phyloP scores from a whole-genome alignment of 805 yeast species.

The Komagataella pseudopastoris region DNA sequence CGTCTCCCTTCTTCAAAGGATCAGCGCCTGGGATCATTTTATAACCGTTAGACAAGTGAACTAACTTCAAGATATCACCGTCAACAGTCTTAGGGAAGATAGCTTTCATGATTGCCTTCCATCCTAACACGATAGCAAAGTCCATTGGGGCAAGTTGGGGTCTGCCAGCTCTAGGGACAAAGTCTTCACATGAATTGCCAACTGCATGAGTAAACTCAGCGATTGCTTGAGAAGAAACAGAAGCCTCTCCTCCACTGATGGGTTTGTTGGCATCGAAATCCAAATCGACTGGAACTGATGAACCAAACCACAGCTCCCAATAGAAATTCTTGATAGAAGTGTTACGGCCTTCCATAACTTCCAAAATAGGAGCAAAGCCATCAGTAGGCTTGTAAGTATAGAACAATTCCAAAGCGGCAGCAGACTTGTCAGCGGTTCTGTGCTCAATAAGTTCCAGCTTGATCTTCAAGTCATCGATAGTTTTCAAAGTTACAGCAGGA shows the following conservation, averaged over 20 bases:
- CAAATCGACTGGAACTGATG: conserved; percentile 42
- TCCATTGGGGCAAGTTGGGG: conserved; percentile 94
- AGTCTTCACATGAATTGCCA: conserved; percentile 94
- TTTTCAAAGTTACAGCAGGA: conserved; percentile 52
- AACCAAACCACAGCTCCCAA: conserved; percentile 95
- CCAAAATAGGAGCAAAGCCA: conserved; percentile 94
- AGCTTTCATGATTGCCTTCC: conserved; percentile 98
- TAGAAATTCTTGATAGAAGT: conserved; percentile 88
- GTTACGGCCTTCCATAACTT: conserved; percentile 83
- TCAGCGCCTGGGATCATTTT: conserved; percentile 84
- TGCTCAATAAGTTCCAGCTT: conserved; percentile 70
- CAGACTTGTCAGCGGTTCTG: conserved; percentile 66
- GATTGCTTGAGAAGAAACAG: conserved; percentile 64
- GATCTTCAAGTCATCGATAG: conserved; percentile 38
- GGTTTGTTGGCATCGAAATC: conserved; percentile 58
- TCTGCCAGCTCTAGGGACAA: conserved; percentile 78
- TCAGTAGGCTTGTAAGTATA: conserved; percentile 71
- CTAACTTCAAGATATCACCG: conserved; percentile 89
- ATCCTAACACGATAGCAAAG: conserved; percentile 94
- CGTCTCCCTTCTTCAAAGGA: conserved; percentile 81
- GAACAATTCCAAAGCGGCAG: conserved; percentile 65
- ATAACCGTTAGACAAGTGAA: conserved; percentile 91
- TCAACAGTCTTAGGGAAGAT: conserved; percentile 94
- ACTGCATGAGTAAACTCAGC: conserved; percentile 93
- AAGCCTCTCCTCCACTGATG: conserved; percentile 56